These are phyloP conservation scores for Phytophthora citrophthora DNA, from an alignment of 352 stramenopile genomes.

Conservation along the genomic window DNA sequence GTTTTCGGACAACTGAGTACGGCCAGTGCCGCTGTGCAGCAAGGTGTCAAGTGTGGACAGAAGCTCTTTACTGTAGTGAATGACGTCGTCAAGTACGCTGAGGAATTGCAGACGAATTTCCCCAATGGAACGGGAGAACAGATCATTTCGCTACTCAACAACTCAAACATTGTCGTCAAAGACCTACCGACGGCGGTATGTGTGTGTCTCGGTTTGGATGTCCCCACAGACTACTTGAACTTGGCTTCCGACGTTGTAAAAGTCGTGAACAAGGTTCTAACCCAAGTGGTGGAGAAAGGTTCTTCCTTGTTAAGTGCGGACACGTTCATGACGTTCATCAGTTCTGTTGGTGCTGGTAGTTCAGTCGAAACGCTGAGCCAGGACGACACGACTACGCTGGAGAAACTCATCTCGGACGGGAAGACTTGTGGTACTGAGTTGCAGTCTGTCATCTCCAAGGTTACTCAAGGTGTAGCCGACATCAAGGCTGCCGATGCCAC, in stretches of 20 bases:
- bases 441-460: conserved; percentile 45
- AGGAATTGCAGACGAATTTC: conserved; percentile 41
- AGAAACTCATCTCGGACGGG: conserved; percentile 39
- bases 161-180: conserved; percentile 61
- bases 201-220: conserved; percentile 53
- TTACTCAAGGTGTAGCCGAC: conserved; percentile 40
- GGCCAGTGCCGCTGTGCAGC: conserved; percentile 48
- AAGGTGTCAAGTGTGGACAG: conserved; percentile 57
- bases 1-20: conserved; percentile 56
- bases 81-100: conserved; percentile 43
- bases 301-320: conserved; percentile 39
- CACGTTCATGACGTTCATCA: conserved; percentile 40
- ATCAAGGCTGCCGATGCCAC: conserved; percentile 42
- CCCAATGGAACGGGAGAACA: conserved; percentile 54
- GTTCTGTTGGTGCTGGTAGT: conserved; percentile 20
- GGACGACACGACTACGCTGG: conserved; percentile 32
- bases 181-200: conserved; percentile 55
- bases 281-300: conserved; percentile 40
- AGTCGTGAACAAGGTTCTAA: conserved; percentile 44
- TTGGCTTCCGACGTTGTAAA: conserved; percentile 39
- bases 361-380: conserved; percentile 24
- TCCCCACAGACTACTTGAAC: conserved; percentile 31
- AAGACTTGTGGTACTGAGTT: conserved; percentile 49
- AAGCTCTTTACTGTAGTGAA: conserved; percentile 50
- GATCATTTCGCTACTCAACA: conserved; percentile 51